Conservation (phyloP, 768 basidiomycete species). For the Pisolithus orientalis region DNA sequence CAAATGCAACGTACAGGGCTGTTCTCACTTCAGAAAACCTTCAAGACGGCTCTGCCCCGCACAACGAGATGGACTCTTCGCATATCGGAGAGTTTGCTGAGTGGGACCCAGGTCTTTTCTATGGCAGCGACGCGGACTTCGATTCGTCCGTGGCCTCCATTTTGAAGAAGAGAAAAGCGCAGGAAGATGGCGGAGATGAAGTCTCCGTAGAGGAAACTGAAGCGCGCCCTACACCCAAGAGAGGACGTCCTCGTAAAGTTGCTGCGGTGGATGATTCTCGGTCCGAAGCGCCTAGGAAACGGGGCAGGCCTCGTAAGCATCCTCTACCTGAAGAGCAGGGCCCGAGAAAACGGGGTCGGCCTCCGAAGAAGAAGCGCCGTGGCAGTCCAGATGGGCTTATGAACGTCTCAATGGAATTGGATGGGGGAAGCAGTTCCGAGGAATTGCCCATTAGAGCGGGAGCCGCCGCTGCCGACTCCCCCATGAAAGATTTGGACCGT, state of each 20-base stretch:
- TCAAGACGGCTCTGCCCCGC: slow-evolving; percentile 41
- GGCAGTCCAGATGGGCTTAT: slow-evolving; percentile 1
- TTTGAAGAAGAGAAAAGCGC: slow-evolving; percentile 13
- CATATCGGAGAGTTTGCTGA: slow-evolving; percentile 50
- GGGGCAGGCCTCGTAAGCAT: slow-evolving; percentile 30
- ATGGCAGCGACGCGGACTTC: slow-evolving; percentile 37
- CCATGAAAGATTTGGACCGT: too few relatives aligned
- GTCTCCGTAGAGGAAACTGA: slow-evolving; percentile 16
- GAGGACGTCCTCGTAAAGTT: slow-evolving; percentile 50
- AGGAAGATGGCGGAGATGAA: slow-evolving; percentile 20
- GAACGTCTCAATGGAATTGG: neutral
- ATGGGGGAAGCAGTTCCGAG: neutral
- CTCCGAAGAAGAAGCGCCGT: slow-evolving; percentile 15
- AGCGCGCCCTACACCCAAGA: slow-evolving; percentile 33
- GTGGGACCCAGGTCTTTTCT: slow-evolving; percentile 48
- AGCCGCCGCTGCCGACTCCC: too few relatives aligned
- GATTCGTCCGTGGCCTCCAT: slow-evolving; percentile 48
- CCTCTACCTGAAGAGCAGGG: slow-evolving; percentile 1
- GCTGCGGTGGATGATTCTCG: slow-evolving; percentile 4
- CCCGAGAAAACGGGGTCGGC: slow-evolving; percentile 35
- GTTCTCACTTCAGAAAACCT: slow-evolving; percentile 63
- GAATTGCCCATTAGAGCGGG: neutral
- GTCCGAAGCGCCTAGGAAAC: slow-evolving; percentile 24
- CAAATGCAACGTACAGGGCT: slow-evolving; percentile 57
- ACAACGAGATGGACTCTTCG: slow-evolving; percentile 41